Conservation (phyloP, 768 basidiomycete genomes). For the Pulveroboletus sp. region DNA sequence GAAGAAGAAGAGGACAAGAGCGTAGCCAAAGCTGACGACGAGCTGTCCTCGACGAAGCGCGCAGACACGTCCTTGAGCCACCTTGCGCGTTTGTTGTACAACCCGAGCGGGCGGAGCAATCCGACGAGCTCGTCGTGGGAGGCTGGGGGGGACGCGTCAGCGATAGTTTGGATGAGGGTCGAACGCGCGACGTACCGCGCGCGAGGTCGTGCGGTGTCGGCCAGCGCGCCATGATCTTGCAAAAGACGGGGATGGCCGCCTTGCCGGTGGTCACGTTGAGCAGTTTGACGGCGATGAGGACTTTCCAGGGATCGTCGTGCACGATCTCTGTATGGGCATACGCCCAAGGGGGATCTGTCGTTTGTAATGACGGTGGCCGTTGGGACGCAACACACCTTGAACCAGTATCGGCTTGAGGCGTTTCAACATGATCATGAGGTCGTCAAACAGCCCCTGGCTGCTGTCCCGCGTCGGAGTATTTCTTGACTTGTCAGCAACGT, state of each 20-base stretch:
- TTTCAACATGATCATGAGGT: slow-evolving; percentile 26
- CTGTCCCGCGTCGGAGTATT: neutral
- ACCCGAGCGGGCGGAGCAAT: slow-evolving; percentile 53
- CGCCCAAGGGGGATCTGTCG: neutral
- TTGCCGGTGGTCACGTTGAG: slow-evolving; percentile 69
- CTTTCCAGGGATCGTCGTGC: slow-evolving; percentile 60
- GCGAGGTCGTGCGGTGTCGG: slow-evolving; percentile 53
- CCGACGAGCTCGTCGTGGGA: slow-evolving; percentile 40
- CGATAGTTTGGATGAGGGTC: neutral
- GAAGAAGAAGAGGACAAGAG: too few species aligned
- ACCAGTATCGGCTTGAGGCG: slow-evolving; percentile 31
- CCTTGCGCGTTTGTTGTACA: slow-evolving; percentile 51
- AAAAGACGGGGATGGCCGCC: slow-evolving; percentile 63
- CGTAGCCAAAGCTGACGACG: too few species aligned
- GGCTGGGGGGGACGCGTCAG: slow-evolving; percentile 31
- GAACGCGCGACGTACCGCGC: slow-evolving; percentile 39
- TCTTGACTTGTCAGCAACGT: neutral
- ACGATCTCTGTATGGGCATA: slow-evolving; percentile 42
- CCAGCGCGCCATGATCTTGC: slow-evolving; percentile 53
- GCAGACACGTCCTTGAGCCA: slow-evolving; percentile 54
- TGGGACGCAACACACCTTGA: slow-evolving; percentile 19
- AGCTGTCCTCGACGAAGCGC: slow-evolving; percentile 47
- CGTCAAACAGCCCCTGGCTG: slow-evolving; percentile 10
- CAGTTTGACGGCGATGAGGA: slow-evolving; percentile 62
- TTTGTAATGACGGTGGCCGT: neutral